These are phyloP conservation scores for Artemisia annua DNA, from an alignment of 129 eudicot genomes.

Conservation along the genomic window DNA sequence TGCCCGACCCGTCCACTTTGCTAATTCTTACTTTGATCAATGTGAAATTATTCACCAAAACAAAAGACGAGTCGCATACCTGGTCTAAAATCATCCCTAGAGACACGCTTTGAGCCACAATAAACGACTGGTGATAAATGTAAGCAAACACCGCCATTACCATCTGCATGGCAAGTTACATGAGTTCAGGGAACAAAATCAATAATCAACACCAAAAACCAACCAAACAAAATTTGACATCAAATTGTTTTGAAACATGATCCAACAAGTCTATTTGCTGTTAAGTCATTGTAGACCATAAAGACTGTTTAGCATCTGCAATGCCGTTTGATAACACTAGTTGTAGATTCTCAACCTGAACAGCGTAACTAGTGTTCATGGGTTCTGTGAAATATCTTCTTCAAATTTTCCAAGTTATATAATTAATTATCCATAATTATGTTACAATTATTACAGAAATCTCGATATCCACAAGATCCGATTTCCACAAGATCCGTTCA, in stretches of 20 bases:
- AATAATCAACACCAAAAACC: background rate
- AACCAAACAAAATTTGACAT: background rate
- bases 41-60: background rate
- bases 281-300: background rate
- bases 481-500: background rate
- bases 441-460: too few relatives aligned
- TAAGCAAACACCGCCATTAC: slow-evolving; percentile 98
- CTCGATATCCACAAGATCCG: background rate
- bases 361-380: background rate
- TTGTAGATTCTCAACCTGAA: background rate
- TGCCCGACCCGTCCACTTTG: too few relatives aligned
- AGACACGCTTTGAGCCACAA: slow-evolving; percentile 74
- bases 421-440: too few relatives aligned
- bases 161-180: slow-evolving; percentile 51
- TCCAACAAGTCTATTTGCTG: background rate
- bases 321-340: background rate
- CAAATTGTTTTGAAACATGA: background rate
- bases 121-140: slow-evolving; percentile 85
- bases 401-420: background rate
- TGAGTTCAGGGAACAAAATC: background rate
- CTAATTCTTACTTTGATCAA: background rate
- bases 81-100: slow-evolving; percentile 87
- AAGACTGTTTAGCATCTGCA: background rate
- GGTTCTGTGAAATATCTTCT: background rate
- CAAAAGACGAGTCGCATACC: slow-evolving; percentile 41